Evolutionary conservation across 805 yeast genomes (phyloP).

Genomic region (Ogataea dorogensis): DNA sequence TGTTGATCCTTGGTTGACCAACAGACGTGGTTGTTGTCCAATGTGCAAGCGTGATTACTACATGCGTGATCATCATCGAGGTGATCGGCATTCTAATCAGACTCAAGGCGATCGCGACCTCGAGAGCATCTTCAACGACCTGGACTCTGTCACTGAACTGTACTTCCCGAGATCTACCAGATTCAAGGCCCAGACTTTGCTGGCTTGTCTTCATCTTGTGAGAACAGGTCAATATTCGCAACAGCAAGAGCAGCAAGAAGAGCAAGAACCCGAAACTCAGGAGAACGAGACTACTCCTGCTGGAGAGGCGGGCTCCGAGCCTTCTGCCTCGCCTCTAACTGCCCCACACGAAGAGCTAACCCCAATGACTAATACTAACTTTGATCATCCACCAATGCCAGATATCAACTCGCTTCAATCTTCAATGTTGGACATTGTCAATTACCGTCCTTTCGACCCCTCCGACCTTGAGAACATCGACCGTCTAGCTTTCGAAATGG

Average conservation of each 20-base stretch:
- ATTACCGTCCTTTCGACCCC: conserved; percentile 40
- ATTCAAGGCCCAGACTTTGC: conserved; percentile 28
- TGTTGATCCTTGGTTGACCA: conserved; percentile 77
- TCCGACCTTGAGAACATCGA: conserved; percentile 45
- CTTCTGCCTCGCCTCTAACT: conserved; percentile 5
- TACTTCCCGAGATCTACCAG: conserved; percentile 27
- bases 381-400: conserved; percentile 29
- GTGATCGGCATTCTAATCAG: conserved; percentile 4
- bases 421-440: conserved; percentile 25
- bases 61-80: conserved; percentile 32
- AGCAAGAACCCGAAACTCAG: conserved; percentile 6
- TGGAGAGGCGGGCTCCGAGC: not conserved
- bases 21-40: conserved; percentile 78
- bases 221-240: conserved; percentile 15
- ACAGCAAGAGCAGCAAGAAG: not conserved
- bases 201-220: conserved; percentile 22
- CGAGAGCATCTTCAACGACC: conserved; percentile 25
- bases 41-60: conserved; percentile 73
- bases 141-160: conserved; percentile 18
- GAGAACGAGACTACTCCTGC: not conserved
- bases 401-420: conserved; percentile 23
- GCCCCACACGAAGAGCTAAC: conserved; percentile 4
- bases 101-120: conserved; percentile 24
- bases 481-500: conserved; percentile 40
- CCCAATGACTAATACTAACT: conserved; percentile 14